These are phyloP conservation scores for Zalerion maritima DNA, from an alignment of 495 filamentous ascomycete genomes.

Conservation along the genomic window DNA sequence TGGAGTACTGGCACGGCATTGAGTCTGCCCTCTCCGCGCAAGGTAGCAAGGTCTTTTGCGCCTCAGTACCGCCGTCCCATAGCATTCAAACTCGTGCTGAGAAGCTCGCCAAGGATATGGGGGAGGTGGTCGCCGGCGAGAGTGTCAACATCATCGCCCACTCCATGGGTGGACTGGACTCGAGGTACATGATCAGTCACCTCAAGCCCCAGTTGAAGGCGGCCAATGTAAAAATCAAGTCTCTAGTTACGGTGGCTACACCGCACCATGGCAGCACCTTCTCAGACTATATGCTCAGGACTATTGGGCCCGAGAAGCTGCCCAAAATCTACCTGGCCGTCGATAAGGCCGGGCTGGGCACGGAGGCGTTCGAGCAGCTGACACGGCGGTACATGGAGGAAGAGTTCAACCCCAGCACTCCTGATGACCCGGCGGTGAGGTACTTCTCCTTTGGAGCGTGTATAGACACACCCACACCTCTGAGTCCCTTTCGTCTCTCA, in stretches of 20 bases:
- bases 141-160: slow-evolving; percentile 83
- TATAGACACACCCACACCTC: slow-evolving; percentile 40
- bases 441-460: slow-evolving; percentile 90
- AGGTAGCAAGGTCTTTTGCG: slow-evolving; percentile 64
- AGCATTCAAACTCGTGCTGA: slow-evolving; percentile 66
- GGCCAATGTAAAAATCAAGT: slow-evolving; percentile 34
- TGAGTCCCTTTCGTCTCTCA: slow-evolving; percentile 63
- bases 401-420: slow-evolving; percentile 69
- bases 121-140: slow-evolving; percentile 48
- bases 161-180: slow-evolving; percentile 66
- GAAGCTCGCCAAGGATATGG: slow-evolving; percentile 50
- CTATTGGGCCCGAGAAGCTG: slow-evolving; percentile 47
- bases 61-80: slow-evolving; percentile 62
- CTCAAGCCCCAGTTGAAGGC: slow-evolving; percentile 39
- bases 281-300: slow-evolving; percentile 68
- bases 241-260: slow-evolving; percentile 75
- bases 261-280: slow-evolving; percentile 78
- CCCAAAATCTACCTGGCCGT: slow-evolving; percentile 57
- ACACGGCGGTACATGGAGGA: slow-evolving; percentile 69
- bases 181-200: slow-evolving; percentile 80
- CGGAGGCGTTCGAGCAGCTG: slow-evolving; percentile 72
- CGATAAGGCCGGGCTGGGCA: slow-evolving; percentile 48
- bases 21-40: slow-evolving; percentile 58
- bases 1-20: slow-evolving; percentile 90
- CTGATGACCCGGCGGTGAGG: slow-evolving; percentile 55